These are phyloP conservation scores for Drechslerella dactyloides DNA, from an alignment of 2,329 filamentous ascomycete genomes.

Conservation along the genomic window DNA sequence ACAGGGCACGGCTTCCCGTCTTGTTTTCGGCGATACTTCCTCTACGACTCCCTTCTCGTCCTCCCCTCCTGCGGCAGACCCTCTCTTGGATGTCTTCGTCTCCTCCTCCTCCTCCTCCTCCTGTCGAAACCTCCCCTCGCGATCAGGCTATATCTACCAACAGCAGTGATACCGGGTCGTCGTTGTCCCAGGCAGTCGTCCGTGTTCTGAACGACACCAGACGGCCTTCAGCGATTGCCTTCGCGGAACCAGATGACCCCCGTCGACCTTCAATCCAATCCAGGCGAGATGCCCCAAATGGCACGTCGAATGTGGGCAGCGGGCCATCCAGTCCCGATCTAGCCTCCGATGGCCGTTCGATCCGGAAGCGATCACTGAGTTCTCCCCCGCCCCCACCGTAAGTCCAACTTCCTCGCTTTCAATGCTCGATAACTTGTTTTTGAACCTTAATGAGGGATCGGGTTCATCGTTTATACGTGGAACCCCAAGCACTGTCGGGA, in stretches of 20 bases:
- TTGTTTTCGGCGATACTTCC: neutral
- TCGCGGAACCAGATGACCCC: constrained; percentile 45
- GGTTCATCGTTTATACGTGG: neutral
- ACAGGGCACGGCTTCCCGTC: neutral
- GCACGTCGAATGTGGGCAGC: constrained; percentile 32
- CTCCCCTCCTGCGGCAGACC: neutral
- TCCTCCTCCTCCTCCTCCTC: constrained; percentile 30
- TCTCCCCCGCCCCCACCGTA: constrained; percentile 55
- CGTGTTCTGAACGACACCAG: constrained; percentile 30
- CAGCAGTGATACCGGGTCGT: constrained; percentile 42
- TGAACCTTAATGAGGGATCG: neutral
- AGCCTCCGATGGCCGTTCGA: constrained; percentile 25
- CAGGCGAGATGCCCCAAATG: constrained; percentile 40
- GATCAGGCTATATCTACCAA: constrained; percentile 39
- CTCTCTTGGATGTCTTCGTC: constrained; percentile 50
- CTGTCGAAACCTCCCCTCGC: constrained; percentile 39
- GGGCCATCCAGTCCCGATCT: constrained; percentile 33
- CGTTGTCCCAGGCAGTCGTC: constrained; percentile 32
- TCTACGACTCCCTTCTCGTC: neutral
- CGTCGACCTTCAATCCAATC: constrained; percentile 45
- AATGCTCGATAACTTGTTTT: neutral
- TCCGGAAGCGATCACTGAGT: constrained; percentile 52
- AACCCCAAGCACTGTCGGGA: neutral
- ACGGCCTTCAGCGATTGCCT: constrained; percentile 45
- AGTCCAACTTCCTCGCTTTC: constrained; percentile 31